These are phyloP conservation scores for Calonectria hongkongensis DNA, from an alignment of 2,329 filamentous ascomycete genomes.

Conservation along the genomic window DNA sequence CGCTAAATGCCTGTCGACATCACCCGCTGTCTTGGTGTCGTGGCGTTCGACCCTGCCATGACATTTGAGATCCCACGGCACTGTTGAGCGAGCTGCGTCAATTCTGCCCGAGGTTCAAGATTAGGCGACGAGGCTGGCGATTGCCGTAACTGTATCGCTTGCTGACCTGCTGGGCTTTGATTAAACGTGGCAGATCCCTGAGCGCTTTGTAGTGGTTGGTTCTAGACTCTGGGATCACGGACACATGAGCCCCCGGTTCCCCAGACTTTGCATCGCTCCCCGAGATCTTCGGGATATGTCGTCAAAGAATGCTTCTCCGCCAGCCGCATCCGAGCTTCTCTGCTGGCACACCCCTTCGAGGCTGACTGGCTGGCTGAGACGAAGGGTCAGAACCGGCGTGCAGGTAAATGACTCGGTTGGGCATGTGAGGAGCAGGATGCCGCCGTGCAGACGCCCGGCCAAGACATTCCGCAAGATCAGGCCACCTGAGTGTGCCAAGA, in stretches of 20 bases:
- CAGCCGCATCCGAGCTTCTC: constrained; percentile 40
- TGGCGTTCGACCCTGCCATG: constrained; percentile 39
- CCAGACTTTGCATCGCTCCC: constrained; percentile 21
- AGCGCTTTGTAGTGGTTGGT: neutral
- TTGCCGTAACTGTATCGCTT: constrained; percentile 32
- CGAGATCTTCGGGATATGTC: constrained; percentile 7
- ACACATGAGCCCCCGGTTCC: constrained; percentile 8
- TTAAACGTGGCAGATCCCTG: neutral
- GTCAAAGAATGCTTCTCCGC: constrained; percentile 29
- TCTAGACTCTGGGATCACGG: constrained; percentile 6
- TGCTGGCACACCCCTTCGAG: constrained; percentile 33
- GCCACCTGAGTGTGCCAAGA: constrained; percentile 47
- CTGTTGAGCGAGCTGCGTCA: constrained; percentile 39
- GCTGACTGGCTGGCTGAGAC: constrained; percentile 43
- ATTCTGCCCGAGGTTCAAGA: constrained; percentile 24
- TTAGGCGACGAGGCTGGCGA: constrained; percentile 17
- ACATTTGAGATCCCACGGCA: constrained; percentile 38
- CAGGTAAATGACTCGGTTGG: constrained; percentile 43
- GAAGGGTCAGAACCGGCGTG: constrained; percentile 25
- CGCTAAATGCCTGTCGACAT: constrained; percentile 34
- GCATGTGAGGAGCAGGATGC: constrained; percentile 43
- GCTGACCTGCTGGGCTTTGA: neutral
- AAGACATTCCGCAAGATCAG: constrained; percentile 51
- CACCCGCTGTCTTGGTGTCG: constrained; percentile 35
- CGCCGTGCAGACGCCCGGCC: constrained; percentile 41